phyloP scores from a whole-genome alignment of 1,284 basidiomycete species.

The Fomitopsis betulina region DNA sequence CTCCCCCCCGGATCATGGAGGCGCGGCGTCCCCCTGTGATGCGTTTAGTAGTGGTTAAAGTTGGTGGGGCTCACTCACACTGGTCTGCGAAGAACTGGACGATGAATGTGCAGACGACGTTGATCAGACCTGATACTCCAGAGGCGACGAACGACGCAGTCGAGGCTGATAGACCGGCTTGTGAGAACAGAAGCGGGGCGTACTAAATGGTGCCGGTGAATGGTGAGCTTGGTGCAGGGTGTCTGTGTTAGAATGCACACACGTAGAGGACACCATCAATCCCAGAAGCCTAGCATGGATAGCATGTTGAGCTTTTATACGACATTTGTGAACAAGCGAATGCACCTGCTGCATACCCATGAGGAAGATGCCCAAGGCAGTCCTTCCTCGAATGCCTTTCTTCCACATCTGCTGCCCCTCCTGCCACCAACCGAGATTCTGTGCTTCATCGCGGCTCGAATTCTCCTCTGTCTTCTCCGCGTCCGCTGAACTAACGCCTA shows the following conservation, averaged over 20 bases:
- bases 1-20: slow-evolving; percentile 41
- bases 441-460: slow-evolving; percentile 19
- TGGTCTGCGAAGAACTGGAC: slow-evolving; percentile 39
- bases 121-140: slow-evolving; percentile 46
- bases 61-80: slow-evolving; percentile 21
- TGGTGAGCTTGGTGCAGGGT: not conserved
- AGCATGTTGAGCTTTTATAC: not conserved
- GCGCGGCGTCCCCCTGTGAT: slow-evolving; percentile 37
- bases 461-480: slow-evolving; percentile 27
- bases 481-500: slow-evolving; percentile 28
- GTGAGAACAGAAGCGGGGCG: slow-evolving; percentile 46
- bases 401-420: slow-evolving; percentile 24
- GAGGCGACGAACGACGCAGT: slow-evolving; percentile 48
- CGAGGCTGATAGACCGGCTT: slow-evolving; percentile 41
- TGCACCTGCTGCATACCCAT: slow-evolving; percentile 40
- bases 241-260: not conserved
- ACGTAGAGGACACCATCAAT: slow-evolving; percentile 35
- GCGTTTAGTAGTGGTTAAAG: not conserved
- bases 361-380: slow-evolving; percentile 41
- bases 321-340: not conserved
- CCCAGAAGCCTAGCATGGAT: slow-evolving; percentile 21
- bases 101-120: slow-evolving; percentile 38
- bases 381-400: slow-evolving; percentile 32
- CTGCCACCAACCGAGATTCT: slow-evolving; percentile 5
- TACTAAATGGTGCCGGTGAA: slow-evolving; percentile 31